Conservation (phyloP, 257 asterid genomes). For the Solanum chilense region DNA sequence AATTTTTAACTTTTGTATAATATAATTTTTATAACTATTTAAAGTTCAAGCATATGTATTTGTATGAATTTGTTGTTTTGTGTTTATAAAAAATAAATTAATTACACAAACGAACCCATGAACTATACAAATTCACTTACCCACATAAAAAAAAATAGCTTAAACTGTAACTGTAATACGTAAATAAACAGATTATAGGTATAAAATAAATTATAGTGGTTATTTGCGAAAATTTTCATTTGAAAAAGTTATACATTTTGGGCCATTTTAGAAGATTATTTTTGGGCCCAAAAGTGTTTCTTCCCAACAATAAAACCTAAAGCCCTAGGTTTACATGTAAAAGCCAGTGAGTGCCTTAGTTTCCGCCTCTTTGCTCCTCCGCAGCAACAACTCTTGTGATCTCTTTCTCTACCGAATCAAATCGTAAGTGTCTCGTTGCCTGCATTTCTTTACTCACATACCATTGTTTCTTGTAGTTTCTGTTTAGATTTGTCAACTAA, state of each 20-base stretch:
- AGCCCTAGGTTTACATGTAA: not conserved
- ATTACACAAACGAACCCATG: no score
- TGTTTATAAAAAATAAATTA: no score
- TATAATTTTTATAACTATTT: no score
- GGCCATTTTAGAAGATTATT: not conserved
- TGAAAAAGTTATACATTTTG: not conserved
- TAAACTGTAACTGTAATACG: no score
- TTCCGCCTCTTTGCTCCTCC: not conserved
- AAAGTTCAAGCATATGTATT: no score
- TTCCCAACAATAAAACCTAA: not conserved
- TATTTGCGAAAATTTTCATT: not conserved
- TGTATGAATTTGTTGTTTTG: no score
- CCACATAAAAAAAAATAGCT: no score
- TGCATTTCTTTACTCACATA: not conserved
- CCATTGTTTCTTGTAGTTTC: not conserved
- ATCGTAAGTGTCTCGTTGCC: not conserved
- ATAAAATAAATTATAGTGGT: no score
- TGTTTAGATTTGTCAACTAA: not conserved
- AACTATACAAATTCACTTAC: no score
- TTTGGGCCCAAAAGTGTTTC: not conserved
- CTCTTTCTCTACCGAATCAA: not conserved
- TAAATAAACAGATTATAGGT: no score
- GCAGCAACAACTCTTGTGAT: not conserved
- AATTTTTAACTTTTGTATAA: no score
- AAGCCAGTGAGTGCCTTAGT: not conserved